Percentiles rank a stretch among this genome's conserved stretches.
Evolutionary conservation across 2,329 filamentous ascomycete genomes (phyloP).

Genomic region (Exophiala mesophila): DNA sequence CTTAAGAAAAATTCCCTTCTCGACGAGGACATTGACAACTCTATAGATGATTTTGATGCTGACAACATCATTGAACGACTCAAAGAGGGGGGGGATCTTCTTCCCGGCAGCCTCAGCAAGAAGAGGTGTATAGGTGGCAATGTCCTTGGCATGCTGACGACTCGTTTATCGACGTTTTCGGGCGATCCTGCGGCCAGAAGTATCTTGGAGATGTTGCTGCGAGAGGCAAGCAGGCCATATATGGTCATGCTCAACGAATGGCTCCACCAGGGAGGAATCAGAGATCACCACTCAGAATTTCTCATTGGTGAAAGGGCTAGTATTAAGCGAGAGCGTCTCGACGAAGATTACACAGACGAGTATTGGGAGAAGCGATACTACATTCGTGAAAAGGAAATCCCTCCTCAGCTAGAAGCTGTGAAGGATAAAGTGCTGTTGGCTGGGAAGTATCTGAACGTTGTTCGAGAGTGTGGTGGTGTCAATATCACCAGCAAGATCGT

Average conservation of each 20-base stretch:
- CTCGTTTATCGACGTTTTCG: constrained; percentile 79
- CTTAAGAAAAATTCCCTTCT: constrained; percentile 82
- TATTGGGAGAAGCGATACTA: constrained; percentile 99
- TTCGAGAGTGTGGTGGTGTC: constrained; percentile 92
- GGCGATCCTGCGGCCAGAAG: constrained; percentile 84
- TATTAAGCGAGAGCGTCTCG: constrained; percentile 81
- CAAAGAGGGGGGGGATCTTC: constrained; percentile 76
- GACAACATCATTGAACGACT: constrained; percentile 91
- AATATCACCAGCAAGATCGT: constrained; percentile 79
- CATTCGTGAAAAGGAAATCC: constrained; percentile 82
- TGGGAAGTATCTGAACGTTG: constrained; percentile 96
- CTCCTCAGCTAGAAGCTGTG: constrained; percentile 82
- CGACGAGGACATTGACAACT: constrained; percentile 69
- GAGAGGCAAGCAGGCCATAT: constrained; percentile 87
- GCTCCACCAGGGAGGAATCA: constrained; percentile 93
- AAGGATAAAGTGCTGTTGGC: constrained; percentile 93
- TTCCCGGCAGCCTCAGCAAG: constrained; percentile 74
- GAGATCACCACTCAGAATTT: constrained; percentile 90
- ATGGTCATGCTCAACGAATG: constrained; percentile 99
- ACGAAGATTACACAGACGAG: constrained; percentile 96
- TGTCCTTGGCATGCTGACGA: constrained; percentile 82
- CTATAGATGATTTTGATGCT: constrained; percentile 70
- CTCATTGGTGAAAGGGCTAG: constrained; percentile 94
- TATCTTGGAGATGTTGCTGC: constrained; percentile 73
- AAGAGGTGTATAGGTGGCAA: constrained; percentile 96